Evolutionary conservation across 129 eudicot species (phyloP), one percentile per base, ranked within the genome.

Genomic region (Chrysanthemum lavandulifolium): DNA sequence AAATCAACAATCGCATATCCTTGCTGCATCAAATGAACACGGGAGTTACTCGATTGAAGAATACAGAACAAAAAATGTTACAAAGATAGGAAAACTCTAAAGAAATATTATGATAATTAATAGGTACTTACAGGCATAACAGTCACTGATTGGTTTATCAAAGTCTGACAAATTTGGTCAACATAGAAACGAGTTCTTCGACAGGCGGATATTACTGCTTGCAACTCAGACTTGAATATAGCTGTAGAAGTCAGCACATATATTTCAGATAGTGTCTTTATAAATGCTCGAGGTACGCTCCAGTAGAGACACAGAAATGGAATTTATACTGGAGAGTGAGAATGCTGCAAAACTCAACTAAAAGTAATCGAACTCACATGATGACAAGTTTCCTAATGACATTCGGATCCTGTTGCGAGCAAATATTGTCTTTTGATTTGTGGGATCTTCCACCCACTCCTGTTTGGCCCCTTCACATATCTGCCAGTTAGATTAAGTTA

Each of bases 391-490:
- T 53, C 70, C 70, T 52, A 94, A 71, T 58, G 86, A 78, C 86
- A 75, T 82, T 11, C 97, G 82, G 69, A 94, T 94, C 84, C 98
- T 84, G 78, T 90, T 94, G 54, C 98, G 93, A 69, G 91, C 85
- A 81, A 78, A 94, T 47, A 83, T 65, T 12, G 85, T 79, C 66
- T 86, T 94, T 79, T 69, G 84, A 67, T 90, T 94, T 62, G 99
- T 86, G 43, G 99, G 99, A 83, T 94, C 99, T 83, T 94, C 99
- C 80, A 94, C 97, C 99, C 99, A 94, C 79, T 84, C 79, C 70
- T 75, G 97, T 71, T 87, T 83, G 56, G 67, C 74, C 10, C 73
- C 80, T 76, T 68, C 75, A 81, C 97, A 94, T 74, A 94, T 86
- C 97, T 94, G 43, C 76, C 83, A 79, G 67, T 0, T 0, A 40